A percentile compares a stretch with the other conserved stretches of the same genome.
Evolutionary conservation across 2,329 filamentous ascomycete species (phyloP).

Genomic region (Ceratocystis harringtonii): DNA sequence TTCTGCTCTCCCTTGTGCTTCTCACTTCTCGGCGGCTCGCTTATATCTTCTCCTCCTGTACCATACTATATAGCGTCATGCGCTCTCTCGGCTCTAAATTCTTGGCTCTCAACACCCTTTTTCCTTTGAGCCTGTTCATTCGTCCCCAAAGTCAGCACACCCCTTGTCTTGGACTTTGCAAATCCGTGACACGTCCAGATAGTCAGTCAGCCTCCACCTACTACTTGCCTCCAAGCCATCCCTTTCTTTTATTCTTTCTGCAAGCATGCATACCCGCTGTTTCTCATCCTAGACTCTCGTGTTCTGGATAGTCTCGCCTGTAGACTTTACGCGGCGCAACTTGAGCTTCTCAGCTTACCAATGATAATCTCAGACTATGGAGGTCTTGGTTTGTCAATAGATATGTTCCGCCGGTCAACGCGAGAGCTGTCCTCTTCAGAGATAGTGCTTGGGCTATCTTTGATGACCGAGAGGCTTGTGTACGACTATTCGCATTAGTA

Average conservation of each 20-base stretch:
- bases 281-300: neutral
- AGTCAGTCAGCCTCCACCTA: neutral
- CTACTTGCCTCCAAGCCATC: neutral
- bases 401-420: neutral
- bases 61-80: neutral
- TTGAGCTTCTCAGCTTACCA: neutral
- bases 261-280: neutral
- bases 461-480: neutral
- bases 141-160: neutral
- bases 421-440: neutral
- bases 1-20: neutral
- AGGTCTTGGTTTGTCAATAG: neutral
- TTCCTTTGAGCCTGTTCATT: neutral
- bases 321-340: neutral
- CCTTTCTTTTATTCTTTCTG: neutral
- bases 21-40: neutral
- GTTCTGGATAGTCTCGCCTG: neutral
- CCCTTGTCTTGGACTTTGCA: constrained; percentile 1
- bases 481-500: neutral
- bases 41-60: neutral
- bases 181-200: neutral
- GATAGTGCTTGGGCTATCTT: neutral
- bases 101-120: neutral
- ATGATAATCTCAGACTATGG: neutral
- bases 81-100: no score